Percentiles rank a stretch among this genome's conserved stretches.
Evolutionary conservation across 192 early-diverging fungal genomes (phyloP).

Genomic region (Rhizophagus prolifer): DNA sequence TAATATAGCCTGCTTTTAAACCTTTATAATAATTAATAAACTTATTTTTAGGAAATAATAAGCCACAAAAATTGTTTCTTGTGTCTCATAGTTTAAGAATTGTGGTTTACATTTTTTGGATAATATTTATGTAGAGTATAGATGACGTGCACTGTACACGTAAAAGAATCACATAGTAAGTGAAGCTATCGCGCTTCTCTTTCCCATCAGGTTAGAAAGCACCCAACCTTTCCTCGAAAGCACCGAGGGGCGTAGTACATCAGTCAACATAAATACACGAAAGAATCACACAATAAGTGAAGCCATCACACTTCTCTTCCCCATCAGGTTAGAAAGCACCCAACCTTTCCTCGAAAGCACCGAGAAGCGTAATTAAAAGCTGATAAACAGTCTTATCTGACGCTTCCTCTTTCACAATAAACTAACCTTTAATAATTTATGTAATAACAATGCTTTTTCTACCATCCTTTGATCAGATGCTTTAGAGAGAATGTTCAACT

Average conservation of each 20-base stretch:
- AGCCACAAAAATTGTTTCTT: too few relatives aligned
- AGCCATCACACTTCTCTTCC: slow-evolving; percentile 30
- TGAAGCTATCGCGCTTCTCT: slow-evolving; percentile 31
- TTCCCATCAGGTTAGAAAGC: slow-evolving; percentile 32
- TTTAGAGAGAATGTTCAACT: slow-evolving; percentile 12
- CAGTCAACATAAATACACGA: too few relatives aligned
- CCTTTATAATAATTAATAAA: too few relatives aligned
- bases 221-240: slow-evolving; percentile 30
- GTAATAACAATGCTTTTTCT: slow-evolving; percentile 20
- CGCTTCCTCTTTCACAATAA: slow-evolving; percentile 19
- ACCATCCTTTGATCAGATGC: slow-evolving; percentile 28
- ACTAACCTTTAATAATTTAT: slow-evolving; percentile 32
- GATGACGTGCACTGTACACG: too few relatives aligned
- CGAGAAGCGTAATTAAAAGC: slow-evolving; percentile 24
- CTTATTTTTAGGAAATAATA: too few relatives aligned
- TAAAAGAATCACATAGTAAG: slow-evolving; percentile 23
- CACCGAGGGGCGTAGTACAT: too few relatives aligned
- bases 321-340: slow-evolving; percentile 32
- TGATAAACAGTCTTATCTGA: slow-evolving; percentile 18
- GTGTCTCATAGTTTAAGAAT: too few relatives aligned
- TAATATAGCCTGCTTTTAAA: too few relatives aligned
- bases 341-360: slow-evolving; percentile 31
- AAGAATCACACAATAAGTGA: slow-evolving; percentile 25
- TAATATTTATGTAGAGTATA: too few relatives aligned
- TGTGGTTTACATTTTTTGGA: too few relatives aligned